Evolutionary conservation across 1,284 basidiomycete genomes (phyloP).

Genomic region (Microbotryum saponariae): DNA sequence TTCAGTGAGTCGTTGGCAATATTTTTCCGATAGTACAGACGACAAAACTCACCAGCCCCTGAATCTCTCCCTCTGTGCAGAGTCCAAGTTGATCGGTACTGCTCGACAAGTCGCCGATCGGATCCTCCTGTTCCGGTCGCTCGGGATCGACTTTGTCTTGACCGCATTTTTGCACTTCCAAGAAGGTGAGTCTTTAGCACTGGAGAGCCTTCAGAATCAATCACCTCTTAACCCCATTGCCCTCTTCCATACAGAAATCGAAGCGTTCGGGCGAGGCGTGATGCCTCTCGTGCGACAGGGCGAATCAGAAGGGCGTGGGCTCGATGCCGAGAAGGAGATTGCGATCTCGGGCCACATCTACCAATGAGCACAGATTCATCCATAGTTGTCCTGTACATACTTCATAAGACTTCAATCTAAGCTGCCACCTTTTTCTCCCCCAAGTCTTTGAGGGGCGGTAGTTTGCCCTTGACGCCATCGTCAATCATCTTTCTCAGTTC

Average conservation of each 20-base stretch:
- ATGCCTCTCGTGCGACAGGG: constrained; percentile 19
- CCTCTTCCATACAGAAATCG: constrained; percentile 8
- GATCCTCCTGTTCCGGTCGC: constrained; percentile 21
- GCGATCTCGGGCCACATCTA: constrained; percentile 19
- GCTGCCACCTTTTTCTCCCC: no score
- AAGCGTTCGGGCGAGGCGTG: constrained; percentile 17
- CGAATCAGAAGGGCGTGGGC: constrained; percentile 12
- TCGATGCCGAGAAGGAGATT: constrained; percentile 14
- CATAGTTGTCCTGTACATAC: no score
- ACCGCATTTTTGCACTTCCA: constrained; percentile 7
- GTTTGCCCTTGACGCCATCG: constrained; percentile 13
- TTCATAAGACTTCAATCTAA: no score
- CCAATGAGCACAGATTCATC: not conserved
- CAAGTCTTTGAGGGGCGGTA: constrained; percentile 12
- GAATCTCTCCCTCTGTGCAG: no score
- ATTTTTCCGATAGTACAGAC: no score
- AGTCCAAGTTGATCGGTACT: constrained; percentile 17
- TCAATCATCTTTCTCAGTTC: constrained; percentile 23
- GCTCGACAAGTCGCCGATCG: constrained; percentile 16
- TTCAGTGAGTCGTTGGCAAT: constrained; percentile 1
- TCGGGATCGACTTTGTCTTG: constrained; percentile 18
- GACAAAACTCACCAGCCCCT: no score
- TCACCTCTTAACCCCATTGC: constrained; percentile 7
- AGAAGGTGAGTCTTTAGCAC: not conserved
- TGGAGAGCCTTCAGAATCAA: not conserved